phyloP scores from a whole-genome alignment of 208 protist species.

The Acanthamoeba culbertsoni region DNA sequence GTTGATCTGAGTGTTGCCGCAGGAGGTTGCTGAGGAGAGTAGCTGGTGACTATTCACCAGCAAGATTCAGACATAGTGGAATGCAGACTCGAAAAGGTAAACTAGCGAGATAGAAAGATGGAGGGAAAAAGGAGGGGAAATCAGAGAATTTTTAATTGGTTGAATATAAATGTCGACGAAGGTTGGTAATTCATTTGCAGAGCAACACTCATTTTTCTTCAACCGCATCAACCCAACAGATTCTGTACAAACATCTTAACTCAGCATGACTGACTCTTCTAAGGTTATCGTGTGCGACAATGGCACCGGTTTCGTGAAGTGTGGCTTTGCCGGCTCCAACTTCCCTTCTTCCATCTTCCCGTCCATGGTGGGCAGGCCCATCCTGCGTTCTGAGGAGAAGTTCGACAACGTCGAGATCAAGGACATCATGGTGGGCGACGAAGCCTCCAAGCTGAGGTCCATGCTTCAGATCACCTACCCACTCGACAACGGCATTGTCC shows the following conservation, averaged over 20 bases:
- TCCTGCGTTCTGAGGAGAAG: constrained; percentile 88
- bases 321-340: constrained; percentile 95
- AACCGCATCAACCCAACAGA: not conserved
- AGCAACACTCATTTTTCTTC: not conserved
- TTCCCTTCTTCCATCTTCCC: constrained; percentile 96
- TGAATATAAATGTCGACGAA: not conserved
- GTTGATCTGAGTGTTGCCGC: not conserved
- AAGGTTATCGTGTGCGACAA: constrained; percentile 85
- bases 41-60: too few relatives aligned
- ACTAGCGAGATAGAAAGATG: too few relatives aligned
- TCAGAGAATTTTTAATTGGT: not conserved
- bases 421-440: constrained; percentile 95
- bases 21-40: too few relatives aligned
- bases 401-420: constrained; percentile 79
- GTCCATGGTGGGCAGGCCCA: constrained; percentile 93
- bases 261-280: constrained; percentile 42
- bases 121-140: not conserved
- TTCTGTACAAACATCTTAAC: not conserved
- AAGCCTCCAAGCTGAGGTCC: constrained; percentile 83
- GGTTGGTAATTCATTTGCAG: not conserved
- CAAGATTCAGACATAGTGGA: too few relatives aligned
- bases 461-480: constrained; percentile 94
- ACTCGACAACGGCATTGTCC: constrained; percentile 95
- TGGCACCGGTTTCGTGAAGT: constrained; percentile 94
- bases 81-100: too few relatives aligned